These are phyloP conservation scores for Clohesyomyces aquaticus DNA, from an alignment of 495 filamentous ascomycete species.

Conservation along the genomic window DNA sequence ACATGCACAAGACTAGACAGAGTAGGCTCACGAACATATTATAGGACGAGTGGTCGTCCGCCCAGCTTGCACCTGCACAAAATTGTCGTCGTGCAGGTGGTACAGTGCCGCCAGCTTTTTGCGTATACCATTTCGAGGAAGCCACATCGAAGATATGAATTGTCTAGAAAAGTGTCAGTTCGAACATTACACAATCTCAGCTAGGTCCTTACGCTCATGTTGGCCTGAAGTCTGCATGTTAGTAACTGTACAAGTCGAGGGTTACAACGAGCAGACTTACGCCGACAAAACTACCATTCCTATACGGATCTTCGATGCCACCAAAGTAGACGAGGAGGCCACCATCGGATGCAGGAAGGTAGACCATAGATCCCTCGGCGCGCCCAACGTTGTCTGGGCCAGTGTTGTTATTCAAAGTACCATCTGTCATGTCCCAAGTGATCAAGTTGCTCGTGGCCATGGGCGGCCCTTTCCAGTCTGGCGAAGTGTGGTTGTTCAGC, in stretches of 20 bases:
- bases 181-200: background rate
- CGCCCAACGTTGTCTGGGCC: constrained; percentile 52
- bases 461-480: constrained; percentile 51
- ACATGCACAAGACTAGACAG: background rate
- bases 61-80: constrained; percentile 58
- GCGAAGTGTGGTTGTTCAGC: constrained; percentile 51
- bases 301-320: constrained; percentile 48
- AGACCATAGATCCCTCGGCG: constrained; percentile 54
- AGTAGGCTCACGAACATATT: constrained; percentile 54
- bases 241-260: background rate
- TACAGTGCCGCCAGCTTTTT: constrained; percentile 53
- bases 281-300: constrained; percentile 39
- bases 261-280: constrained; percentile 17
- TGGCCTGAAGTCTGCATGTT: constrained; percentile 26
- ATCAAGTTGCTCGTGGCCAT: constrained; percentile 50
- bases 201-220: constrained; percentile 44
- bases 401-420: constrained; percentile 50
- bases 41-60: constrained; percentile 57
- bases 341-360: constrained; percentile 56
- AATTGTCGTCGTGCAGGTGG: constrained; percentile 56
- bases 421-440: constrained; percentile 52
- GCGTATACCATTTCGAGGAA: constrained; percentile 58
- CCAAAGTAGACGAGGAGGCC: constrained; percentile 60
- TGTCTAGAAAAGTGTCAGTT: constrained; percentile 15
- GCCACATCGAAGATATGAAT: constrained; percentile 59